Evolutionary conservation across 441 rosid species (phyloP).

Genomic region (Viola pubescens): DNA sequence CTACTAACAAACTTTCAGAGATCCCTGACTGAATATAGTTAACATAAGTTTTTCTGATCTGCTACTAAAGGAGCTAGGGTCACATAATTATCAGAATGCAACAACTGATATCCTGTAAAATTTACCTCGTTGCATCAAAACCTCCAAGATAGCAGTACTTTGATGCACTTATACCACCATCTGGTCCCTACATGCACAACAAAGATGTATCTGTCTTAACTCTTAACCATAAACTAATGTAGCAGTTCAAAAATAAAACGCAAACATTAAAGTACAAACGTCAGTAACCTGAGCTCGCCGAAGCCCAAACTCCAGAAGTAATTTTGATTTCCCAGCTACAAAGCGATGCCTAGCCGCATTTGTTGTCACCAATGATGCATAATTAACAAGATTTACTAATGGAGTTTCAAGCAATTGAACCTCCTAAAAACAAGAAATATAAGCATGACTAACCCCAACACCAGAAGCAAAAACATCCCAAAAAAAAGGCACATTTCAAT

Average conservation of each 20-base stretch:
- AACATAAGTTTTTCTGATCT: too few species aligned
- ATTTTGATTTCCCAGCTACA: slow-evolving; percentile 79
- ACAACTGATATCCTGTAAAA: slow-evolving; percentile 10
- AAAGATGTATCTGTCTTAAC: slow-evolving; percentile 12
- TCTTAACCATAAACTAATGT: slow-evolving; percentile 9
- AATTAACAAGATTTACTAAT: slow-evolving; percentile 72
- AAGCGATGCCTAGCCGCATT: slow-evolving; percentile 89
- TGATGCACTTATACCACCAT: slow-evolving; percentile 94
- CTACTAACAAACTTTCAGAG: too few species aligned
- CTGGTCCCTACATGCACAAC: slow-evolving; percentile 70
- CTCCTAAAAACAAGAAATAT: slow-evolving; percentile 35
- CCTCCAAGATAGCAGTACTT: slow-evolving; percentile 96
- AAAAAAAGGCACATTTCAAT: background rate
- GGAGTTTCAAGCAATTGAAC: slow-evolving; percentile 93
- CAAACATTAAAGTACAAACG: slow-evolving; percentile 2
- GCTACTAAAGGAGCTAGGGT: too few species aligned
- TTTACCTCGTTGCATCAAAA: slow-evolving; percentile 95
- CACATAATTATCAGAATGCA: background rate
- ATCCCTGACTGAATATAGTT: too few species aligned
- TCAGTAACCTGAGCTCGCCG: slow-evolving; percentile 86
- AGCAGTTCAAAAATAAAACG: background rate
- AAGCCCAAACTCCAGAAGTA: slow-evolving; percentile 82
- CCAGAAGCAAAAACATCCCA: background rate
- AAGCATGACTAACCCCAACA: slow-evolving; percentile 8
- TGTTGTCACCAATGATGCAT: slow-evolving; percentile 84